phyloP scores from a whole-genome alignment of 768 basidiomycete species.

The Gloeophyllum trabeum region DNA sequence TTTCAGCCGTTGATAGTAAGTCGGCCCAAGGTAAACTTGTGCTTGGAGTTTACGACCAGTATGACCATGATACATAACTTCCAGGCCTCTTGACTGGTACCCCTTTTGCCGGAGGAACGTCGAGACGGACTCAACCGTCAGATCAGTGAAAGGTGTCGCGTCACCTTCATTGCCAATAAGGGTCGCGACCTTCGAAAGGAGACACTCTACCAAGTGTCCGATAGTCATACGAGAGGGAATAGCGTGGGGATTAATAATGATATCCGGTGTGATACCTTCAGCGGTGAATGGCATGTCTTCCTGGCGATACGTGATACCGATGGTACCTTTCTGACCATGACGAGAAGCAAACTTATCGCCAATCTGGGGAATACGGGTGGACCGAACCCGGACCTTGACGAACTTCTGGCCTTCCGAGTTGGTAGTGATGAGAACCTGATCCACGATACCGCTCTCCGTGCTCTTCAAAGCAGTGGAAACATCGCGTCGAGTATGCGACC shows the following conservation, averaged over 20 bases:
- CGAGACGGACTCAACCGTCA: conserved; percentile 99
- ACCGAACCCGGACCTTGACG: conserved; percentile 93
- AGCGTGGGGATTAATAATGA: conserved; percentile 98
- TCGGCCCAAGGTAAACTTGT: conserved; percentile 96
- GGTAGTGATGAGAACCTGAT: conserved; percentile 94
- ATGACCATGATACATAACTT: conserved; percentile 98
- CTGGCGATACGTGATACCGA: conserved; percentile 98
- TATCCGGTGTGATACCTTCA: conserved; percentile 93
- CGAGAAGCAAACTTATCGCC: conserved; percentile 99
- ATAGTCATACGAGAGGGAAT: conserved; percentile 99
- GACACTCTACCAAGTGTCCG: conserved; percentile 97
- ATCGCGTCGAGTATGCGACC: conserved; percentile 86
- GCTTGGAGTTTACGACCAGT: conserved; percentile 97
- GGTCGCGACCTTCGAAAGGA: conserved; percentile 92
- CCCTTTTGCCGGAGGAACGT: conserved; percentile 77
- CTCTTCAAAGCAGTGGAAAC: conserved; percentile 97
- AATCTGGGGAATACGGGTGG: conserved; percentile 93
- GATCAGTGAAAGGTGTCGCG: conserved; percentile 95
- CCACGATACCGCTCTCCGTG: conserved; percentile 95
- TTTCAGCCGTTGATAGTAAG: conserved; percentile 97
- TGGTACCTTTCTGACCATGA: conserved; percentile 99
- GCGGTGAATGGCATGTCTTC: conserved; percentile 99
- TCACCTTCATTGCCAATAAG: conserved; percentile 96
- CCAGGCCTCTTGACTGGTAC: conserved; percentile 94
- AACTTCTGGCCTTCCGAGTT: conserved; percentile 96